Conservation (phyloP, 768 basidiomycete genomes). For the Sporobolomyces roseus region DNA sequence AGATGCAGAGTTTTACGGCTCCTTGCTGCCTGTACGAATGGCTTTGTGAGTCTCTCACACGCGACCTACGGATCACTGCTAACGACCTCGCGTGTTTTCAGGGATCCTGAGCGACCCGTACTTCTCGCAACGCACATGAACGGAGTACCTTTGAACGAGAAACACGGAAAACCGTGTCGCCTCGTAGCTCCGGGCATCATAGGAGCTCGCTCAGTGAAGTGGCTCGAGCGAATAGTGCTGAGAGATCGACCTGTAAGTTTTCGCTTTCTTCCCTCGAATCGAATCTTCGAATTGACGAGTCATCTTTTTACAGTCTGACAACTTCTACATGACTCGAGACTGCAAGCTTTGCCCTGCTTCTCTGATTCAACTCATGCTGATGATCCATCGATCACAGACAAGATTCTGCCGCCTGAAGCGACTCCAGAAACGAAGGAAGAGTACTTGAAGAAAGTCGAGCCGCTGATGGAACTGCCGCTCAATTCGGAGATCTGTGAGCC, state of each 20-base stretch:
- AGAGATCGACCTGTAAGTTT: neutral
- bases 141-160: slow-evolving; percentile 18
- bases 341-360: neutral
- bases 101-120: slow-evolving; percentile 26
- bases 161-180: slow-evolving; percentile 40
- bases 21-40: slow-evolving; percentile 16
- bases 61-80: neutral
- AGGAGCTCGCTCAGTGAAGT: slow-evolving; percentile 73
- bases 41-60: slow-evolving; percentile 16
- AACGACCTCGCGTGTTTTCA: neutral
- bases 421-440: slow-evolving; percentile 21
- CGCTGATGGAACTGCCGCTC: slow-evolving; percentile 30
- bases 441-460: slow-evolving; percentile 4
- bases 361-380: neutral
- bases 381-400: slow-evolving; percentile 14
- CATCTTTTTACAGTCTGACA: too few species aligned
- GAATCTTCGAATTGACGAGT: too few species aligned
- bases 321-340: slow-evolving; percentile 19
- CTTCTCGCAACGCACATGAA: slow-evolving; percentile 40
- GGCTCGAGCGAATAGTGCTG: slow-evolving; percentile 62
- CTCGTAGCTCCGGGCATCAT: slow-evolving; percentile 59
- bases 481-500: slow-evolving; percentile 32
- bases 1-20: slow-evolving; percentile 23
- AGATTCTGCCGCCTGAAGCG: slow-evolving; percentile 27
- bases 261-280: too few species aligned